Base-by-base conservation (phyloP, 176 grass and related monocot species). In the Triticum timopheevii region DNA sequence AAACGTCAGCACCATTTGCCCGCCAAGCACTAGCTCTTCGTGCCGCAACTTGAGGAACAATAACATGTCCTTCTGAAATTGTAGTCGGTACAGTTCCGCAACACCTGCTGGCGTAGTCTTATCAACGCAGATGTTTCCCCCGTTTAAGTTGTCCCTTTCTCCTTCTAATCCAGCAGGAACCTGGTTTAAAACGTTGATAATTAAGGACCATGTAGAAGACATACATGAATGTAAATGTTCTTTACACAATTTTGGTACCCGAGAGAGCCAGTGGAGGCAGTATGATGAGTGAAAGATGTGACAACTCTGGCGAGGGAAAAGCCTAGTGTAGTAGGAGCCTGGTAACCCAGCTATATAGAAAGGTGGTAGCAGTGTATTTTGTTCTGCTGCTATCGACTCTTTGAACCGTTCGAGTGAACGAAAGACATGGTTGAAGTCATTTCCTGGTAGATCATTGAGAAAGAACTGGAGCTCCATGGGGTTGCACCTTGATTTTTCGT, bases 21-120 rank as follows among this genome's bases (percentile, higher is more conserved):
- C 36, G 36, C 36, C 7, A 39, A 39, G 7, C 36, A 39, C 36
- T 39, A 39, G 36, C 36, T 39, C 36, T 39, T 8, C 36, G 36
- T 39, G 36, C 36, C 36, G 36, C 36, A 39, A 39, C 36, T 39
- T 39, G 36, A 39, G 36, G 36, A 39, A 39, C 36, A 39, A 39
- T 39, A 39, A 39, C 36, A 39, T 39, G 36, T 39, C 36, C 6
- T 39, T 39, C 7, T 39, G 36, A 39, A 87, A 87, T 31, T 91
- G 85, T 5, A 87, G 47, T 31, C 82, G 67, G 75, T 82, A 90
- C 13, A 90, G 33, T 36, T 90, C 76, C 16, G 63, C 68, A 6
- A 83, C 83, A 4, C 22, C n/a, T n/a, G 42, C 61, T 6, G 88
- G 8, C 7, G 77, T 65, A 6, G 70, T 86, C 11, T 31, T 22